A percentile compares a stretch with the other conserved stretches of the same genome.
Evolutionary conservation across 805 yeast species (phyloP).

Genomic region (Kregervanrija fluxuum): DNA sequence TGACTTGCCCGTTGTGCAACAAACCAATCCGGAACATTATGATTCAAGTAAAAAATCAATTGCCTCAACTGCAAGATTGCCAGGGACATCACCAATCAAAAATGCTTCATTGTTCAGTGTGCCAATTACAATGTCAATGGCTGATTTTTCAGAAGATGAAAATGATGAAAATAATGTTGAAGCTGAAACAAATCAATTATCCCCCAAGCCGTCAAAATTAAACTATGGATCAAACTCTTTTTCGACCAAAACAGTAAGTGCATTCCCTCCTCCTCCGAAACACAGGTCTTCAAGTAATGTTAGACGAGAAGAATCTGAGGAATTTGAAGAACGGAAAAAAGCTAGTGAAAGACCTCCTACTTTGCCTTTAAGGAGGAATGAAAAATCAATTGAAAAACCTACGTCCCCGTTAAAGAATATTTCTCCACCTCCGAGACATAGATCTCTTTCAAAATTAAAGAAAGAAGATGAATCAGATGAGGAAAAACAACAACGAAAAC

Average conservation of each 20-base stretch:
- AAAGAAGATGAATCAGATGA: background rate
- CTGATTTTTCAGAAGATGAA: constrained; percentile 4
- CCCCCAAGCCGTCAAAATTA: background rate
- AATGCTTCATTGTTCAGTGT: constrained; percentile 1
- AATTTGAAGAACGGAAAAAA: background rate
- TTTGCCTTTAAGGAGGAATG: background rate
- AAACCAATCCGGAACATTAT: too few species aligned
- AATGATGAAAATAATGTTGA: constrained; percentile 2
- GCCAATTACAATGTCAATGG: constrained; percentile 4
- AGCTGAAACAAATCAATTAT: background rate
- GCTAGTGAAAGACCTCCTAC: background rate
- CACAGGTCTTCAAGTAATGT: background rate
- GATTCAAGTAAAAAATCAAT: background rate
- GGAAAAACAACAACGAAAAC: background rate
- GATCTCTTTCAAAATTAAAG: background rate
- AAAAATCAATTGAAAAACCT: background rate
- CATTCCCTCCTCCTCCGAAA: constrained; percentile 7
- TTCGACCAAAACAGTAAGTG: constrained; percentile 1
- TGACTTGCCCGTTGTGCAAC: too few species aligned
- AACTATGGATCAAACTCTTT: background rate
- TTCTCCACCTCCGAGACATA: constrained; percentile 1
- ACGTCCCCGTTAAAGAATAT: background rate
- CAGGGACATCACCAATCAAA: constrained; percentile 3
- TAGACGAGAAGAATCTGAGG: background rate
- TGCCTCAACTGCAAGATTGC: background rate